Evolutionary conservation across 257 asterid species (phyloP), one percentile per base, ranked within the genome.

Genomic region (Handroanthus guayacan): DNA sequence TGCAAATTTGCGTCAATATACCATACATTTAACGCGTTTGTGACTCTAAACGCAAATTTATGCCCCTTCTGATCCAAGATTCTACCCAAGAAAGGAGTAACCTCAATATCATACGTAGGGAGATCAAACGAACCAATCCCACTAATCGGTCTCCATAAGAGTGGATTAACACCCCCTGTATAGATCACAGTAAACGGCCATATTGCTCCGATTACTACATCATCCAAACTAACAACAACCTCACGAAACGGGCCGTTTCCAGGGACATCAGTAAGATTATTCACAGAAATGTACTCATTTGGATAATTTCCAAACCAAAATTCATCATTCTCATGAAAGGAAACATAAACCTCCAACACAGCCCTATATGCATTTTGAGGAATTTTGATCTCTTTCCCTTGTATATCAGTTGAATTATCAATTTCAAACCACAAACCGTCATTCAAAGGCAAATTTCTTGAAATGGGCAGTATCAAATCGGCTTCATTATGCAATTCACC

Each of bases 221-320:
- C 78, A 31, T 89, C 92, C 17, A 87, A 64, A 25, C 78, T 57
- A 17, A 83, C 85, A 3, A 86, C 31, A 3, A 86, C 91, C 87
- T 89, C 92, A 16, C 88, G 71, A 9, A 89, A 89, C 7, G 92
- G 91, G 12, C 95, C 92, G 72, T 89, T 89, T 5, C 84, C 90
- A 0, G 86, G 69, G 0, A 43, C 3, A 6, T 76, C 78, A 0
- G 76, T 71, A 18, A 78, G 82, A 44, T 82, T 81, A 67, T 84
- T 80, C 1, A 45, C 71, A 7, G 74, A 58, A n/a, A 80, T 72
- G 63, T 83, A 87, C 62, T 87, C 91, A 45, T 83, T 82, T 4
- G 89, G 88, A n/a, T 38, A 75, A 79, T 89, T 86, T 9, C 77
- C 81, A 50, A 58, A 86, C 95, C 95, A 87, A 41, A 84, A 87